A percentile compares a stretch with the other conserved stretches of the same genome.
These are phyloP conservation scores for Maudiozyma barnettii DNA, from an alignment of 805 yeast species.

Conservation along the genomic window DNA sequence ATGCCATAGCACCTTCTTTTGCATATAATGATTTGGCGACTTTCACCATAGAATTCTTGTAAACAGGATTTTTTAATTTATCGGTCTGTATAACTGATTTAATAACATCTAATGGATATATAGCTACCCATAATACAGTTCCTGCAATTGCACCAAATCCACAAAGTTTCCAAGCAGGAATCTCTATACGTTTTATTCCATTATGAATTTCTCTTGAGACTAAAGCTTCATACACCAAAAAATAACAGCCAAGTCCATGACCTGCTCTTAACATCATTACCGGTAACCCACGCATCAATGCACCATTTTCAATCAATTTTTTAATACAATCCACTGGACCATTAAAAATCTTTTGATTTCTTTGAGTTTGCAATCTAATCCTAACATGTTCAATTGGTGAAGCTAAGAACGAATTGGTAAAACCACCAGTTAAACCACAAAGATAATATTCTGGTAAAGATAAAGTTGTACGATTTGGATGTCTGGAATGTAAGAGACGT, in stretches of 20 bases:
- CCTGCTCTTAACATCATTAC: conserved; percentile 83
- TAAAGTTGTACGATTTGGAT: conserved; percentile 30
- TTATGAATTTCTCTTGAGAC: conserved; percentile 44
- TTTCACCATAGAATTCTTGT: conserved; percentile 46
- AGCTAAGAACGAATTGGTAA: conserved; percentile 81
- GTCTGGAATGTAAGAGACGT: conserved; percentile 42
- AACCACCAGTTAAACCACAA: conserved; percentile 88
- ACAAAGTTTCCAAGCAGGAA: conserved; percentile 84
- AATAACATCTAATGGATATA: conserved; percentile 84
- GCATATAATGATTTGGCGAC: conserved; percentile 47
- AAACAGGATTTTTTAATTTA: conserved; percentile 48
- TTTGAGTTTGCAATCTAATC: conserved; percentile 81
- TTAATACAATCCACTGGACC: conserved; percentile 42
- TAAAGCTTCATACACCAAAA: conserved; percentile 83
- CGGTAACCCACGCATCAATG: conserved; percentile 68
- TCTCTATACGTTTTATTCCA: conserved; percentile 48
- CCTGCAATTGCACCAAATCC: conserved; percentile 87
- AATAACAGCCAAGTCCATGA: conserved; percentile 82
- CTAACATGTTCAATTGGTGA: conserved; percentile 93
- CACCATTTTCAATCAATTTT: conserved; percentile 44
- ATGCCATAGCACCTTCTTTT: conserved; percentile 62
- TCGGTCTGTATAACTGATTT: conserved; percentile 85
- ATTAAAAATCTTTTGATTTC: conserved; percentile 36
- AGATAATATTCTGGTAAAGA: conserved; percentile 58
- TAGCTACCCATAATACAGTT: conserved; percentile 71